Evolutionary conservation across 1,284 basidiomycete genomes (phyloP), one percentile per base, ranked within the genome.

Genomic region (Malassezia brasiliensis): DNA sequence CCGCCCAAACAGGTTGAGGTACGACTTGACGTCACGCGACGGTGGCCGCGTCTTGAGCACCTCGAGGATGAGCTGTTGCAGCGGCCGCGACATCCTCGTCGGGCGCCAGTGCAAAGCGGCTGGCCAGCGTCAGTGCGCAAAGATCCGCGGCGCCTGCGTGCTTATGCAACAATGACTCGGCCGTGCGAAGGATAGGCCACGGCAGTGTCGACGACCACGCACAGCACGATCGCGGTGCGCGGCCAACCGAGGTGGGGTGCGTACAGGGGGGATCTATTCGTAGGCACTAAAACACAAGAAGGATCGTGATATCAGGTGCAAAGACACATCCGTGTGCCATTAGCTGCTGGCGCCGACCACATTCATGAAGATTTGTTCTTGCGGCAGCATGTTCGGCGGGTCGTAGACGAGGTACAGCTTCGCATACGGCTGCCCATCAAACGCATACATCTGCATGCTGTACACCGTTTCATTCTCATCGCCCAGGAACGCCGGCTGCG

Each of bases 1-100:
- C 50, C 58, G 31, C 11, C 77, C 79, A 62, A 99, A 96, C 31
- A 84, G 87, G 39, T 85, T 85, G 14, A 96, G 82, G 76, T 96
- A 98, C 0, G 85, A 83, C 56, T 84, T 85, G 37, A 89, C 87
- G 76, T 98, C 94, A 65, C 94, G 81, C 53, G 85, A 77, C 1
- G 93, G 96, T 9, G 94, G 91, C 59, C 89, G 90, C 35, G 94
- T 87, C 62, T 87, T 85, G 51, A 99, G 81, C 67, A 99, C 87
- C 46, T 90, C 93, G 50, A 98, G 79, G 74, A 99, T 93, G 71
- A 99, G 91, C 72, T 96, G 91, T 90, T 98, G 74, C 58, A 69
- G 62, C 35, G 59, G 63, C 56, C 64, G 65, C 46, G 69, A 69
- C 61, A 69, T 68, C 52, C 8, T n/a, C 8, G 11, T 34, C 32